Percentiles rank a stretch among this genome's conserved stretches.
phyloP scores from a whole-genome alignment of 2,329 filamentous ascomycete species.

The Xylaria sp. region DNA sequence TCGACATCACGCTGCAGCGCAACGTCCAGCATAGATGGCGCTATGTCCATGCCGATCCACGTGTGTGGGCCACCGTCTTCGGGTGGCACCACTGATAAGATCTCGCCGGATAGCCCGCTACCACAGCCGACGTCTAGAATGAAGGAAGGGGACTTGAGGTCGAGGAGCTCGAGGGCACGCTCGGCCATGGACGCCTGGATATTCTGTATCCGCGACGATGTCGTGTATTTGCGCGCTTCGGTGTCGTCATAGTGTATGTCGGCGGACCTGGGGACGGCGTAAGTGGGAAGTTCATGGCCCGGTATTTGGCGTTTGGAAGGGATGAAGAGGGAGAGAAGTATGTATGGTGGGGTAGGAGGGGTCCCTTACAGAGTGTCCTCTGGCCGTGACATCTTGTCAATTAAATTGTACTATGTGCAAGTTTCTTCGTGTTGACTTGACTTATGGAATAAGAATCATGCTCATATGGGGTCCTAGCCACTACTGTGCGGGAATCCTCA shows the following conservation, averaged over 20 bases:
- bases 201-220: conserved; percentile 90
- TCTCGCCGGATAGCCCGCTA: conserved; percentile 91
- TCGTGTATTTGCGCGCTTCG: conserved; percentile 97
- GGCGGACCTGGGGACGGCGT: conserved; percentile 68
- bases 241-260: conserved; percentile 97
- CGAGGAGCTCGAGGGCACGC: conserved; percentile 88
- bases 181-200: conserved; percentile 96
- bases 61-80: conserved; percentile 84
- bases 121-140: conserved; percentile 98
- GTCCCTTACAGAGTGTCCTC: conserved; percentile 82
- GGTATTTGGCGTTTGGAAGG: neutral
- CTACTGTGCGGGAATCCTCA: neutral
- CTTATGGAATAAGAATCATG: neutral
- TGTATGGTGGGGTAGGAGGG: conserved; percentile 23
- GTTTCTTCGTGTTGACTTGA: neutral
- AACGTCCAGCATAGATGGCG: conserved; percentile 93
- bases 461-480: neutral
- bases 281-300: conserved; percentile 29
- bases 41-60: conserved; percentile 98
- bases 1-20: conserved; percentile 91
- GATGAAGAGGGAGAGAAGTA: neutral
- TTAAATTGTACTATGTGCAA: neutral
- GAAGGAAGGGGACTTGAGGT: conserved; percentile 77
- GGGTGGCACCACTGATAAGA: conserved; percentile 73
- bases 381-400: conserved; percentile 83